Evolutionary conservation across 2,329 filamentous ascomycete species (phyloP).

Genomic region (Venturia asperata): DNA sequence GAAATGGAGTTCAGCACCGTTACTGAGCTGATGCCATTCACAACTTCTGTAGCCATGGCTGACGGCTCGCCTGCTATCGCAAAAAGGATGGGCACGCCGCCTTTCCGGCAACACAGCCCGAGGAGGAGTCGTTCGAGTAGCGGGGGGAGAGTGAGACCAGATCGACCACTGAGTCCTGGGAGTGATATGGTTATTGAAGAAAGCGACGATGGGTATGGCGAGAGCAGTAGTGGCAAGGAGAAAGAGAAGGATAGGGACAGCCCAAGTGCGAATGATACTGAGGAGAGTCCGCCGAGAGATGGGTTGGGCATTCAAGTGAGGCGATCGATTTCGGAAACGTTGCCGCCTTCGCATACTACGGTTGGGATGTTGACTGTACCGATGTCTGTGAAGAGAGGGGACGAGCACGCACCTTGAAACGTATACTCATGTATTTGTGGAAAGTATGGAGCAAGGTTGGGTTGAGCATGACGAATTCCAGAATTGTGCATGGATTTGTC

Average conservation of each 20-base stretch:
- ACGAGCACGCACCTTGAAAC: slow-evolving; percentile 10
- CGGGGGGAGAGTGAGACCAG: neutral
- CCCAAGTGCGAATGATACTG: neutral
- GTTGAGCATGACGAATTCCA: no score
- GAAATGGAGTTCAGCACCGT: slow-evolving; percentile 25
- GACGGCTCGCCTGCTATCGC: slow-evolving; percentile 30
- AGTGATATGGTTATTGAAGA: slow-evolving; percentile 19
- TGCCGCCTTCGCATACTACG: slow-evolving; percentile 2
- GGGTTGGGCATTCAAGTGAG: neutral
- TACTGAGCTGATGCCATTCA: slow-evolving; percentile 29
- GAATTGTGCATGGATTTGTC: no score
- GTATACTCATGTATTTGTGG: no score
- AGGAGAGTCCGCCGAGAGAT: neutral
- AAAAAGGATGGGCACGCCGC: neutral
- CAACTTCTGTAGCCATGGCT: slow-evolving; percentile 33
- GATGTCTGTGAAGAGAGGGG: slow-evolving; percentile 2
- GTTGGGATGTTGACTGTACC: slow-evolving; percentile 13
- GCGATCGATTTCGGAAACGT: slow-evolving; percentile 2
- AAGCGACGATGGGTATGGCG: slow-evolving; percentile 9
- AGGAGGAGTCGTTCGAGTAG: neutral
- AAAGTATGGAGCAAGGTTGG: no score
- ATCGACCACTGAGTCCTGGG: slow-evolving; percentile 3
- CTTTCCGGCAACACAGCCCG: neutral
- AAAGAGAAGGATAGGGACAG: neutral
- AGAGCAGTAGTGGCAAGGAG: neutral